A percentile compares a stretch with the other conserved stretches of the same genome.
phyloP scores from a whole-genome alignment of 129 eudicot species.

The Chrysanthemum lavandulifolium region DNA sequence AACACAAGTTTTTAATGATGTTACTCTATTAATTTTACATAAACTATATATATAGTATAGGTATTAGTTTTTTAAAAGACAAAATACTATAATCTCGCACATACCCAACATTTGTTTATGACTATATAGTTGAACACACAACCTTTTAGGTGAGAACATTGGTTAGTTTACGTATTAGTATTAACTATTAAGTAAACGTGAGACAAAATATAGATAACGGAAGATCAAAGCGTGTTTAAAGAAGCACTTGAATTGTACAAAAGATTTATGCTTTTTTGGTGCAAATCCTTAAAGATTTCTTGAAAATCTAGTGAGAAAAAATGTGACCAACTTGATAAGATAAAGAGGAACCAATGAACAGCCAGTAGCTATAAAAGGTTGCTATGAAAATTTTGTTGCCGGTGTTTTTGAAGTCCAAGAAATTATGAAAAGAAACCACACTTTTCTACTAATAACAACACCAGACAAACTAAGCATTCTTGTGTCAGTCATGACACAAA shows the following conservation, averaged over 20 bases:
- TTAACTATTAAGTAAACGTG: too few relatives aligned
- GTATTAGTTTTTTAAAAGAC: too few relatives aligned
- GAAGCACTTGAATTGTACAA: slow-evolving; percentile 6
- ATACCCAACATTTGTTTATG: too few relatives aligned
- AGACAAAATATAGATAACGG: too few relatives aligned
- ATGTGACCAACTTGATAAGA: slow-evolving; percentile 50
- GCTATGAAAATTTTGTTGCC: slow-evolving; percentile 58
- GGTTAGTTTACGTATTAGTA: too few relatives aligned
- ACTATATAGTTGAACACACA: too few relatives aligned
- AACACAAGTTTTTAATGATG: too few relatives aligned
- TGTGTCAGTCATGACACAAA: slow-evolving; percentile 53
- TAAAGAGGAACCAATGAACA: slow-evolving; percentile 70
- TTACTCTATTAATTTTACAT: too few relatives aligned
- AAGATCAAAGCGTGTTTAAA: neutral
- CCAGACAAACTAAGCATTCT: slow-evolving; percentile 57
- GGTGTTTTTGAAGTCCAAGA: slow-evolving; percentile 51
- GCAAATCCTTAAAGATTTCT: slow-evolving; percentile 25
- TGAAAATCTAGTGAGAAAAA: slow-evolving; percentile 41
- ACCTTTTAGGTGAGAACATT: too few relatives aligned
- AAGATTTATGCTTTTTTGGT: slow-evolving; percentile 17
- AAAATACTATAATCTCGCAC: too few relatives aligned
- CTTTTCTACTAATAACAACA: slow-evolving; percentile 27
- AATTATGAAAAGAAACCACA: slow-evolving; percentile 32
- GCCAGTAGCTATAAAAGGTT: slow-evolving; percentile 46
- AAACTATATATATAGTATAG: too few relatives aligned